Evolutionary conservation across 108 stramenopile species (phyloP), one percentile per base, ranked within the genome.

Genomic region (Nannochloropsis salina): DNA sequence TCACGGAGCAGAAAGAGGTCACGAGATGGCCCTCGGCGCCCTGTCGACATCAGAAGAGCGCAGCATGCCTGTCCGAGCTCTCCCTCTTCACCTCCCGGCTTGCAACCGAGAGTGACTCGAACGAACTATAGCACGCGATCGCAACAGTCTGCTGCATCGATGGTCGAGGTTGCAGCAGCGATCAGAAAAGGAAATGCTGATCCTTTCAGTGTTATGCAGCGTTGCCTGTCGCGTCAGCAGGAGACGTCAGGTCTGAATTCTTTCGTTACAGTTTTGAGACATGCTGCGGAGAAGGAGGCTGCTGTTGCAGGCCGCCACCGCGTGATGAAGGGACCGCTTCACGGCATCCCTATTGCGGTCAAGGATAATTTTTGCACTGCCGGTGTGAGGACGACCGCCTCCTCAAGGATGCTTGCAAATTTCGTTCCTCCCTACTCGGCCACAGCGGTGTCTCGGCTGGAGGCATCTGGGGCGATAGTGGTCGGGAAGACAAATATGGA

Each of bases 401-500:
- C 91, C 22, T 96, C 96, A 43, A 74, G 84, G 21, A 96, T 96
- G 84, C 91, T 97, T 82, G 47, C 44, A 42, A 20, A 42, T 45
- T 84, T 44, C 22, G 45, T 31, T 80, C 10, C 84, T 9, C 84
- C 45, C 0, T 96, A 95, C 83, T 92, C 94, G 88, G 94, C 96
- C 61, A 93, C 94, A 83, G 93, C 93, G 43, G 93, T 94, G 42
- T 81, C 84, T 2, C 85, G 88, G 8, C 86, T 86, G 82, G 86
- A 89, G 61, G 92, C 90, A 2, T 84, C 83, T 85, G 96, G 96
- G 31, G 96, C 96, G 3, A 89, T 96, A 9, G 44, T 93, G 12
- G 87, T 98, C 21, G 97, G 96, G 43, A 92, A 87, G 42, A 95
- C 96, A 10, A 95, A 93, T 85, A 93, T 95, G 96, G 96, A 96